Percentiles rank a stretch among this genome's conserved stretches.
phyloP scores from a whole-genome alignment of 352 stramenopile species.

The Peronospora belbahrii region DNA sequence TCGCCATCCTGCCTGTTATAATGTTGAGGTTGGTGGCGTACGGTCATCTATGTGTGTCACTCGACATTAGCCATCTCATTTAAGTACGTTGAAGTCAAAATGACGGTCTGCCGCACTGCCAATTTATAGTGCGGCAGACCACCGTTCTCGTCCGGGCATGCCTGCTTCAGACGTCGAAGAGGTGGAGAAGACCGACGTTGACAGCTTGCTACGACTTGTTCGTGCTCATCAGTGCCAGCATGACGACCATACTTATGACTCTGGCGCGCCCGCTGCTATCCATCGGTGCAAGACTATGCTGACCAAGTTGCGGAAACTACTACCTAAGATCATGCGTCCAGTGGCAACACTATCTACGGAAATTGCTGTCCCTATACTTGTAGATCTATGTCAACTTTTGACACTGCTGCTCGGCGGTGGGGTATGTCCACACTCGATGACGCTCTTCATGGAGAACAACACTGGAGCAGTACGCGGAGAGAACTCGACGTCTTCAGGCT shows the following conservation, averaged over 20 bases:
- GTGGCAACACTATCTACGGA: conserved; percentile 32
- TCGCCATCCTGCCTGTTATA: conserved; percentile 42
- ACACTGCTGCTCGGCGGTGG: conserved; percentile 32
- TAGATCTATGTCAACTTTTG: conserved; percentile 51
- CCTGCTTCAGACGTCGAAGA: conserved; percentile 7
- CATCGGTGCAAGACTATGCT: conserved; percentile 57
- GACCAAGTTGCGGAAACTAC: conserved; percentile 54
- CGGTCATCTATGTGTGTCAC: conserved; percentile 9
- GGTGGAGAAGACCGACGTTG: conserved; percentile 43
- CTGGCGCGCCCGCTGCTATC: conserved; percentile 26
- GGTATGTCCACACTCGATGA: conserved; percentile 53
- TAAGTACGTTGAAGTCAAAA: conserved; percentile 16
- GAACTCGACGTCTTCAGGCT: conserved; percentile 11
- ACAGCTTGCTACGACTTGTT: conserved; percentile 37
- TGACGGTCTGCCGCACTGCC: conserved; percentile 4
- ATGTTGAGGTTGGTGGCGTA: conserved; percentile 12
- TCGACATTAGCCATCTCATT: background rate
- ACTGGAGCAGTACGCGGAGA: background rate
- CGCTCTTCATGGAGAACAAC: conserved; percentile 42
- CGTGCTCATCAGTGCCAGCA: conserved; percentile 43
- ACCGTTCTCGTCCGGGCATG: background rate
- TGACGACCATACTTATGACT: conserved; percentile 34
- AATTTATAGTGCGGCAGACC: conserved; percentile 1
- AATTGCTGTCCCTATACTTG: conserved; percentile 31
- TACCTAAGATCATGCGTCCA: conserved; percentile 58